Conservation (phyloP, 805 yeast species). For the Grigorovia jiainica region DNA sequence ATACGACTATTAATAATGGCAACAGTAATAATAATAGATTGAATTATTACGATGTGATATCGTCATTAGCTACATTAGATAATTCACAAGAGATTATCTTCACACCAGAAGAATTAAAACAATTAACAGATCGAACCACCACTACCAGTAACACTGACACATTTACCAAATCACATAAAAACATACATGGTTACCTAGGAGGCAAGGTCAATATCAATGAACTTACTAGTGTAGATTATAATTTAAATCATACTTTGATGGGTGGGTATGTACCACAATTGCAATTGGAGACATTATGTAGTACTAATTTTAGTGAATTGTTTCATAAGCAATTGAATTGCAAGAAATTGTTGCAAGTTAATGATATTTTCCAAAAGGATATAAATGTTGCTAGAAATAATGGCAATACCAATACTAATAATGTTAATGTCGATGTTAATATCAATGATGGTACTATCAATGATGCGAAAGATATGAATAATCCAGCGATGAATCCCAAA, state of each 20-base stretch:
- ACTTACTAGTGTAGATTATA: slow-evolving; percentile 19
- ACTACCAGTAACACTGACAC: too few species aligned
- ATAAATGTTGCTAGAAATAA: slow-evolving; percentile 1
- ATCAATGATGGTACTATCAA: too few species aligned
- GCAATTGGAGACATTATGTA: slow-evolving; percentile 25
- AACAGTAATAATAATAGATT: not conserved
- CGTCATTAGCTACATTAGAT: slow-evolving; percentile 26
- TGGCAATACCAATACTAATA: not conserved
- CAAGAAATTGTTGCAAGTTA: slow-evolving; percentile 20
- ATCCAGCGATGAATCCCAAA: slow-evolving; percentile 1
- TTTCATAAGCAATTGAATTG: slow-evolving; percentile 24
- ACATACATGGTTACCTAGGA: slow-evolving; percentile 25
- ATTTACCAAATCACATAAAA: not conserved
- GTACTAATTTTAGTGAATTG: slow-evolving; percentile 27
- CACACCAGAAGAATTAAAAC: slow-evolving; percentile 18
- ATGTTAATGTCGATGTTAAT: not conserved
- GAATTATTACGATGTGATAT: slow-evolving; percentile 24
- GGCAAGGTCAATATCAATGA: slow-evolving; percentile 20
- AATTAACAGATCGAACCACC: slow-evolving; percentile 10
- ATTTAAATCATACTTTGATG: slow-evolving; percentile 23
- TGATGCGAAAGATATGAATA: not conserved
- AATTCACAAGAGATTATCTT: slow-evolving; percentile 22
- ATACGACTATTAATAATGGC: not conserved
- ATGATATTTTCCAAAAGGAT: slow-evolving; percentile 12
- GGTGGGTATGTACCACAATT: slow-evolving; percentile 28